Evolutionary conservation across 2,329 filamentous ascomycete genomes (phyloP), one percentile per base, ranked within the genome.

Genomic region (Venturia pyrina): DNA sequence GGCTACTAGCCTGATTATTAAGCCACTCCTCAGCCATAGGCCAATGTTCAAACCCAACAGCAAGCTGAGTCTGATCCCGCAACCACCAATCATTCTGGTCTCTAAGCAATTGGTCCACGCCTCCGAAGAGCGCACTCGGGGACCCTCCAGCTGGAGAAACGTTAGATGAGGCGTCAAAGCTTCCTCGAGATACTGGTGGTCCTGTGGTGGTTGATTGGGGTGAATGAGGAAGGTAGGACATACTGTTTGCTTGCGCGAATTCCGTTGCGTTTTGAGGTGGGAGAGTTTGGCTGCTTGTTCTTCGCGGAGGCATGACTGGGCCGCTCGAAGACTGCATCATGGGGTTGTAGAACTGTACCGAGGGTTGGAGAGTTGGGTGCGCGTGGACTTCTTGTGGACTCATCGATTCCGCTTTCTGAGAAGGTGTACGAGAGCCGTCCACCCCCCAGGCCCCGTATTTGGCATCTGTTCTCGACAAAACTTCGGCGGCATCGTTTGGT

Each of bases 401-500:
- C 34, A 59, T 65, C 37, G 21, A 57, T n/a, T 68, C 48, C 34
- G 60, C 69, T 60, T 37, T 71, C 65, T 11, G 69, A 32, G 71
- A 69, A 17, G 68, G 70, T 24, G 64, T 69, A 61, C 50, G 57
- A 19, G 66, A 28, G 15, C 15, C 46, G 59, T 72, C 69, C 34
- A 75, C 73, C 37, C 70, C 72, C 70, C 75, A 92, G 1, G 83
- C 84, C 1, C 91, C 91, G 76, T 90, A 96, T 76, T 89, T 93
- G 57, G 85, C 81, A 72, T 96, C 90, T 1, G 91, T 89, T 44
- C 91, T 85, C 62, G 86, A 81, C n/a, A 98, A 83, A 1, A 96
- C 86, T 1, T 83, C 78, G 0, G 85, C 82, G 0, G 93, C 93
- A 75, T 98, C 93, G 67, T 91, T 88, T 0, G 95, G 93, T 11